Evolutionary conservation across 2,329 filamentous ascomycete genomes (phyloP).

Genomic region (Ophiosphaerella herpotricha): DNA sequence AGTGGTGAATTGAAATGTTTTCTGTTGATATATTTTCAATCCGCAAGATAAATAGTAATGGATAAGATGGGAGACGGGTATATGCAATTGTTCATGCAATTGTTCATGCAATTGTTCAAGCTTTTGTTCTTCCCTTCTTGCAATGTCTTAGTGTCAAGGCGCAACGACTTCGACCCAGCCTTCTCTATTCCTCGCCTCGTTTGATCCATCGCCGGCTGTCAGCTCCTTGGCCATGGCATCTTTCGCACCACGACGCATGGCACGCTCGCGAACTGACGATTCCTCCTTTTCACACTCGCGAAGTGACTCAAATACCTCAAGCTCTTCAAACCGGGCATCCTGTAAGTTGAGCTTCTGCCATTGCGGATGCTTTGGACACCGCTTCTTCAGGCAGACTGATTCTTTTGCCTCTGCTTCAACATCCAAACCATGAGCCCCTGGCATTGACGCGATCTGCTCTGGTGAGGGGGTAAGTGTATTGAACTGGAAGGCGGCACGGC

Average conservation of each 20-base stretch:
- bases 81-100: background rate
- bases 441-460: constrained; percentile 25
- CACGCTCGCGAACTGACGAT: constrained; percentile 50
- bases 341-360: constrained; percentile 56
- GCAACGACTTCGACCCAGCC: constrained; percentile 43
- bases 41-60: too few relatives aligned
- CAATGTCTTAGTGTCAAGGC: background rate
- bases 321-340: constrained; percentile 53
- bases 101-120: background rate
- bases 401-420: constrained; percentile 18
- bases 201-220: constrained; percentile 26
- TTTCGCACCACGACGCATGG: constrained; percentile 45
- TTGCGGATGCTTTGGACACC: constrained; percentile 54
- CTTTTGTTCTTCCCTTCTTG: background rate
- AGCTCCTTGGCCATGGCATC: constrained; percentile 38
- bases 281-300: constrained; percentile 53
- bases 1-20: too few relatives aligned
- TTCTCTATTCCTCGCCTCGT: constrained; percentile 34
- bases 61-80: background rate
- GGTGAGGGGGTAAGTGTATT: constrained; percentile 50
- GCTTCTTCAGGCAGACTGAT: constrained; percentile 51
- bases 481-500: constrained; percentile 59
- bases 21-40: too few relatives aligned
- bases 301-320: constrained; percentile 52
- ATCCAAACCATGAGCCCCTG: constrained; percentile 6